Conservation (phyloP, 352 stramenopile species). For the Pythium phragmiticola region DNA sequence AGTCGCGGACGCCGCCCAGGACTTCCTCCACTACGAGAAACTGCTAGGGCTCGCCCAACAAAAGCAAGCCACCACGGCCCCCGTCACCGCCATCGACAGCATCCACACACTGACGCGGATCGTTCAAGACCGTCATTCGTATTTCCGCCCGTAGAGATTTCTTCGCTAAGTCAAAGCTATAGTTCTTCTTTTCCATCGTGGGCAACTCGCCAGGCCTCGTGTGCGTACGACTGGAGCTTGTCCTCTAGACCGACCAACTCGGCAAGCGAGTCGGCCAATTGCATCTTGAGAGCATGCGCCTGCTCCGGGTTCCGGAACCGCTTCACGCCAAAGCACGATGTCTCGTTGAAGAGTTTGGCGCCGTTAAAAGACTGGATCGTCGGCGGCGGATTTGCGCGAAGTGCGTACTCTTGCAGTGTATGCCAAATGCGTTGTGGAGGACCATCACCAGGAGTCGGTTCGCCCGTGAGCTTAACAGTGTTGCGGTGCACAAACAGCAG, state of each 20-base stretch:
- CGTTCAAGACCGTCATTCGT: constrained; percentile 18
- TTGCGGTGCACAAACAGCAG: constrained; percentile 35
- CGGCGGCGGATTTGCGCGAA: constrained; percentile 24
- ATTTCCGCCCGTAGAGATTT: not conserved
- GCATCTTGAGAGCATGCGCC: constrained; percentile 6
- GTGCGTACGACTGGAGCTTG: constrained; percentile 21
- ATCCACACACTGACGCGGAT: constrained; percentile 17
- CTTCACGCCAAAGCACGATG: constrained; percentile 68
- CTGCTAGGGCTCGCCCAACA: constrained; percentile 12
- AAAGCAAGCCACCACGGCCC: constrained; percentile 1
- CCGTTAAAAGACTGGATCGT: constrained; percentile 61
- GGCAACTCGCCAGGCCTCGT: constrained; percentile 4
- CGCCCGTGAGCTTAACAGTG: constrained; percentile 58
- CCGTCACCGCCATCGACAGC: constrained; percentile 11
- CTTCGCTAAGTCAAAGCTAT: not conserved
- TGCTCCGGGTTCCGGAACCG: constrained; percentile 27
- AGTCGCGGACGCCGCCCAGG: constrained; percentile 4
- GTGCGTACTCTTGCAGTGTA: constrained; percentile 41
- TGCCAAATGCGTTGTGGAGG: constrained; percentile 36
- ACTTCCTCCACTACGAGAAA: constrained; percentile 21
- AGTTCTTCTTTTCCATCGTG: not conserved
- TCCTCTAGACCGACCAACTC: constrained; percentile 21
- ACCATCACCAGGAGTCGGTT: constrained; percentile 17
- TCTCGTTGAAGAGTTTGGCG: constrained; percentile 59
- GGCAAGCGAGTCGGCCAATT: not conserved